Evolutionary conservation across 345 rosid genomes (phyloP), one percentile per base, ranked within the genome.

Genomic region (Anastatica hierochuntica): DNA sequence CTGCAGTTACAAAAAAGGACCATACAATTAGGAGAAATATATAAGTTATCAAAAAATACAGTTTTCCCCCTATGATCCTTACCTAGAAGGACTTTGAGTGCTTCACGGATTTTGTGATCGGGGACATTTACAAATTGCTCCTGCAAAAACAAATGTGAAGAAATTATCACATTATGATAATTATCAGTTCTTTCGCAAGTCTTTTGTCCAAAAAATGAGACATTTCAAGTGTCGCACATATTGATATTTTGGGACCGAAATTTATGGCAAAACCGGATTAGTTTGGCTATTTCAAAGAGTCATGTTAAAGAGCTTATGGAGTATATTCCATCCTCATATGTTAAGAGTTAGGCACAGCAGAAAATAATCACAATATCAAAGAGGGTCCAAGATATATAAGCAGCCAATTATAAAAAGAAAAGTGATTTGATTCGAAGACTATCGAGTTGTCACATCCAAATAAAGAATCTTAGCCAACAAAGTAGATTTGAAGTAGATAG

Each of bases 51-150:
- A 21, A 2, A 5, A 21, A 21, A 5, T 21, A 21, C 2, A 21
- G 14, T 18, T 43, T 56, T 15, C 37, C 8, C 1, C 14, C 14
- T 19, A 46, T 59, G 45, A 67, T 67, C 30, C 59, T 4, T 90
- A 90, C 97, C 97, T 6, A 90, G 74, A 48, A 90, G 71, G 54
- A 87, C 84, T 72, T 81, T 74, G 14, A 90, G 79, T 33, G 98
- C 98, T 70, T 84, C 90, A 31, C 92, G 85, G 62, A 90, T 81
- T 37, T 77, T 72, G 16, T 84, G 81, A 62, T 84, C 84, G 1
- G 89, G 82, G 8, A 87, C 84, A 75, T 84, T 78, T 36, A 81
- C 95, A 63, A 75, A 76, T 49, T 88, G 79, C 69, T 82, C 98
- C 98, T 90, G 85, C 19, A 78, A 21, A 43, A 39, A 44, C 15